These are phyloP conservation scores for Gaeumannomyces tritici DNA, from an alignment of 2,329 filamentous ascomycete species.

Conservation along the genomic window DNA sequence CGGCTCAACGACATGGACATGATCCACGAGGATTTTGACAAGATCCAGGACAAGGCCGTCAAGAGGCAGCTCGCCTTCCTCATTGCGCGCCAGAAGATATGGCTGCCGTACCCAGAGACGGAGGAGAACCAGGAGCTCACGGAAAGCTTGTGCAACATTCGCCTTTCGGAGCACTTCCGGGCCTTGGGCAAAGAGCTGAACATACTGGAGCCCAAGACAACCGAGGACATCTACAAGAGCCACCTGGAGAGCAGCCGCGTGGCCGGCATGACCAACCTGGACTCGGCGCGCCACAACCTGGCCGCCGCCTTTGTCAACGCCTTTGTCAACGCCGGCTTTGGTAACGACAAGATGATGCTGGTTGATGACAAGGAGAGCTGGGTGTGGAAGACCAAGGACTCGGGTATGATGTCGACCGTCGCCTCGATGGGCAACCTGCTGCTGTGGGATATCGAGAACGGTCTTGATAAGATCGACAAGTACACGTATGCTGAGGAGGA, in stretches of 20 bases:
- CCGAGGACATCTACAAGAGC: conserved; percentile 98
- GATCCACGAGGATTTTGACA: conserved; percentile 70
- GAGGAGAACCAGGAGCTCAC: conserved; percentile 61
- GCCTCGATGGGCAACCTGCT: conserved; percentile 87
- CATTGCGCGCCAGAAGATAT: conserved; percentile 83
- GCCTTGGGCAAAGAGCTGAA: conserved; percentile 91
- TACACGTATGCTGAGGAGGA: conserved; percentile 82
- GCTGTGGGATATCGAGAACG: conserved; percentile 88
- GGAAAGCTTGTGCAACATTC: conserved; percentile 81
- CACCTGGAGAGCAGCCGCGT: conserved; percentile 93
- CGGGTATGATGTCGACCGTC: conserved; percentile 93
- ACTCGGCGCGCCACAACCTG: conserved; percentile 91
- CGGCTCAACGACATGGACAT: conserved; percentile 79
- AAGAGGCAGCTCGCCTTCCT: conserved; percentile 94
- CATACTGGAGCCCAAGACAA: conserved; percentile 90
- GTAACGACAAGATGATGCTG: conserved; percentile 96
- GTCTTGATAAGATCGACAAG: conserved; percentile 87
- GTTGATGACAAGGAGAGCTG: conserved; percentile 83
- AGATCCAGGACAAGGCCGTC: conserved; percentile 69
- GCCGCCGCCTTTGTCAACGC: conserved; percentile 94
- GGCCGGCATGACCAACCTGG: conserved; percentile 84
- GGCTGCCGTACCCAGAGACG: conserved; percentile 51
- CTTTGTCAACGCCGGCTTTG: conserved; percentile 92
- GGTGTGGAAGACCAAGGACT: conserved; percentile 99
- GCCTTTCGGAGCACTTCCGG: conserved; percentile 87